Evolutionary conservation across 2,329 filamentous ascomycete genomes (phyloP).

Genomic region (Fusarium sp.): DNA sequence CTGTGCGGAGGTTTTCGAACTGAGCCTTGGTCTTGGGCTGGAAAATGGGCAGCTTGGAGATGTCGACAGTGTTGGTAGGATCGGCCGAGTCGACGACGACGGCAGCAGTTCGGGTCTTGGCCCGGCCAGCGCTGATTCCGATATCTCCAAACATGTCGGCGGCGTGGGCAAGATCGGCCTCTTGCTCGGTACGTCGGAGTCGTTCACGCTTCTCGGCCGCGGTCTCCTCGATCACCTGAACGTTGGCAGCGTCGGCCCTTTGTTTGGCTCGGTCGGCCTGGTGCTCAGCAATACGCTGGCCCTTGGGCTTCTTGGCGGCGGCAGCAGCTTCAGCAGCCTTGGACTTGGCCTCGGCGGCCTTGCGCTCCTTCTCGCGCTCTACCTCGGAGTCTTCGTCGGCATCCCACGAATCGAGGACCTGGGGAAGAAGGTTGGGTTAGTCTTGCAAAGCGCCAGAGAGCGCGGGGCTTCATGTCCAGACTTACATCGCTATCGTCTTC

Average conservation of each 20-base stretch:
- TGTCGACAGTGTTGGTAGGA: constrained; percentile 83
- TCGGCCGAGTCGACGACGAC: constrained; percentile 80
- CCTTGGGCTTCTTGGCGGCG: constrained; percentile 90
- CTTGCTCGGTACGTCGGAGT: constrained; percentile 83
- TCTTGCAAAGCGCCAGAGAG: not conserved
- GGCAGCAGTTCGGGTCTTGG: constrained; percentile 72
- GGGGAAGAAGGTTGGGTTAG: constrained; percentile 7
- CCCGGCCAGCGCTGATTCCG: constrained; percentile 74
- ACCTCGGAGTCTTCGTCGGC: constrained; percentile 96
- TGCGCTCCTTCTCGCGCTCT: constrained; percentile 94
- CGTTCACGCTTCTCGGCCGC: constrained; percentile 80
- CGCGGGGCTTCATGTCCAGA: constrained; percentile 18
- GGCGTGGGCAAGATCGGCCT: constrained; percentile 88
- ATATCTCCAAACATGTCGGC: constrained; percentile 89
- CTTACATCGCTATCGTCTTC: constrained; percentile 85
- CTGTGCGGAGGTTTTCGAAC: constrained; percentile 83
- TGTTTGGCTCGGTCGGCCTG: constrained; percentile 70
- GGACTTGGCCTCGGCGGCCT: constrained; percentile 85
- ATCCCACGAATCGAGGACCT: constrained; percentile 98
- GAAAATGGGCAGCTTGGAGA: constrained; percentile 85
- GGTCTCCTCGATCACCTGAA: constrained; percentile 77
- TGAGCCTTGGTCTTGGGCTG: constrained; percentile 89
- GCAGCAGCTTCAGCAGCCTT: constrained; percentile 91
- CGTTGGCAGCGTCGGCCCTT: constrained; percentile 65
- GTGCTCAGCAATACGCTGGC: constrained; percentile 86